These are phyloP conservation scores for Kuraishia hungarica DNA, from an alignment of 805 yeast genomes.

Conservation along the genomic window DNA sequence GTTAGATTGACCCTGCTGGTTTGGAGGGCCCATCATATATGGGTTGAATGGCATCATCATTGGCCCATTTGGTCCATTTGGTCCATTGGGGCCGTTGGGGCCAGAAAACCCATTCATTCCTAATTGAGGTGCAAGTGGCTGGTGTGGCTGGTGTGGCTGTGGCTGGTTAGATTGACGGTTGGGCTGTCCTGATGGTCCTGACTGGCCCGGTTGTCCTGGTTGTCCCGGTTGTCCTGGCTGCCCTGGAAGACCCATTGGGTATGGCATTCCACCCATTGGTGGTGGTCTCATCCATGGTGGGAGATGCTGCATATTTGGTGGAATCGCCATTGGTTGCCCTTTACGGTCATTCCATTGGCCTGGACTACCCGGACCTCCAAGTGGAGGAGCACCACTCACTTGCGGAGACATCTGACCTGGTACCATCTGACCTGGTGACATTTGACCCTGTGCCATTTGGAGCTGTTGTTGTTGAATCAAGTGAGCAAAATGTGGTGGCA, in stretches of 20 bases:
- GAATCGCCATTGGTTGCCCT: not conserved
- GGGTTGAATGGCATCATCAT: not conserved
- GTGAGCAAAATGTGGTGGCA: not conserved
- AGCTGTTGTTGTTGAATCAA: not conserved
- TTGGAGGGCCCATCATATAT: not conserved
- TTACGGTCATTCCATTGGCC: not conserved
- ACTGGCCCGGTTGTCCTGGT: not conserved
- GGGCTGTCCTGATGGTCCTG: too few species aligned
- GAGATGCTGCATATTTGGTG: conserved; percentile 1
- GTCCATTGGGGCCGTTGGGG: not conserved
- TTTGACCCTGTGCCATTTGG: not conserved
- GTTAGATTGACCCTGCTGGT: not conserved
- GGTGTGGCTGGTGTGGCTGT: not conserved
- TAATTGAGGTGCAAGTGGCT: not conserved
- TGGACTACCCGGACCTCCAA: not conserved
- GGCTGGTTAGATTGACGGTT: not conserved
- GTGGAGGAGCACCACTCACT: not conserved
- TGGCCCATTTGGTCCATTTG: not conserved
- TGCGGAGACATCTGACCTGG: not conserved
- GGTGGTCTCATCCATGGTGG: conserved; percentile 1
- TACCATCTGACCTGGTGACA: not conserved
- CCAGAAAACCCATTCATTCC: not conserved
- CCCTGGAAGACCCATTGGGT: not conserved
- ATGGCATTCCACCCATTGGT: not conserved
- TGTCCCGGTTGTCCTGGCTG: not conserved